These are phyloP conservation scores for Eutrema salsugineum DNA, from an alignment of 441 rosid genomes.

Conservation along the genomic window DNA sequence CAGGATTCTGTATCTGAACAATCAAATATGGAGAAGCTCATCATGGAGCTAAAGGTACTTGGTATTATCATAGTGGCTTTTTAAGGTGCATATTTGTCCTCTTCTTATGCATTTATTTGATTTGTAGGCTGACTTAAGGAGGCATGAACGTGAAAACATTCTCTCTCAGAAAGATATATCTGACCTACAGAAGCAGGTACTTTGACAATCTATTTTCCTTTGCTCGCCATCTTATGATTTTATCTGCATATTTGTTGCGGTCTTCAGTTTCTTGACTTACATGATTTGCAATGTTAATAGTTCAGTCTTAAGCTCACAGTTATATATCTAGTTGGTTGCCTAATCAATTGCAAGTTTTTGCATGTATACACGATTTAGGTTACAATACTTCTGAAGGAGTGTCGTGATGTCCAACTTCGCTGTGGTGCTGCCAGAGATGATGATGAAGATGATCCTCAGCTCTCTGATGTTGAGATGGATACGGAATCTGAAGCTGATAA, in stretches of 20 bases:
- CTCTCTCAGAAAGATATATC: constrained; percentile 72
- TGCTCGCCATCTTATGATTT: constrained; percentile 7
- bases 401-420: constrained; percentile 91
- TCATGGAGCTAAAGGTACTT: constrained; percentile 72
- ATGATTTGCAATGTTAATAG: constrained; percentile 7
- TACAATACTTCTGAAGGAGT: constrained; percentile 91
- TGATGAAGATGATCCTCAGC: constrained; percentile 36
- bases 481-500: constrained; percentile 64
- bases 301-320: not conserved
- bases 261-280: constrained; percentile 12
- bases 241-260: constrained; percentile 4
- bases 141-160: constrained; percentile 64
- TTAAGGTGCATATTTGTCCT: not conserved
- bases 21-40: constrained; percentile 68
- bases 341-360: constrained; percentile 6
- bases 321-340: constrained; percentile 10
- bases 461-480: constrained; percentile 49
- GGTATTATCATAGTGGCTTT: not conserved
- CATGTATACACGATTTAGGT: constrained; percentile 50
- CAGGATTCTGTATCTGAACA: constrained; percentile 73
- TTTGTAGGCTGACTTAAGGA: constrained; percentile 72
- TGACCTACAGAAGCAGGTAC: constrained; percentile 87
- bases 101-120: constrained; percentile 14
- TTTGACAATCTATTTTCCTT: not conserved
- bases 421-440: constrained; percentile 61